Conservation (phyloP, 2,329 filamentous ascomycete genomes). For the Fusarium globosum region DNA sequence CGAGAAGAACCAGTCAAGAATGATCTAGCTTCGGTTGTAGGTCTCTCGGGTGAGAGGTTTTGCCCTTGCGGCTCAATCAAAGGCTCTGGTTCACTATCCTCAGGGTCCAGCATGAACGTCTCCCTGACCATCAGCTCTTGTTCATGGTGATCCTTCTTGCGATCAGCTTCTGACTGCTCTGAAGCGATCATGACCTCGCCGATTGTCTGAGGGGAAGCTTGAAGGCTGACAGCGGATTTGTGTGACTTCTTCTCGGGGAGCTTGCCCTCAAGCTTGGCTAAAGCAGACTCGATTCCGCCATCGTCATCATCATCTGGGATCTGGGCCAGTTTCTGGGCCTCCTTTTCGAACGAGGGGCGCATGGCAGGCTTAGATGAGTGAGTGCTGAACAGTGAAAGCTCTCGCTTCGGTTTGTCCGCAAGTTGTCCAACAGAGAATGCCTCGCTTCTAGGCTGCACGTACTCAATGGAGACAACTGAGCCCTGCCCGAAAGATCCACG, state of each 20-base stretch:
- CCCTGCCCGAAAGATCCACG: slow-evolving; percentile 37
- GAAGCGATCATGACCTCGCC: slow-evolving; percentile 39
- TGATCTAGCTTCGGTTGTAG: slow-evolving; percentile 55
- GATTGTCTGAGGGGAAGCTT: slow-evolving; percentile 17
- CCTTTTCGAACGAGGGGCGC: slow-evolving; percentile 85
- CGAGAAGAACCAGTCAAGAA: slow-evolving; percentile 72
- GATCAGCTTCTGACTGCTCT: slow-evolving; percentile 43
- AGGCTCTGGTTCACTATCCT: slow-evolving; percentile 38
- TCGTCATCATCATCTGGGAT: slow-evolving; percentile 87
- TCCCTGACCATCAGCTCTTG: slow-evolving; percentile 58
- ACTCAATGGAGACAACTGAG: slow-evolving; percentile 32
- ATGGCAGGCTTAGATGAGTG: slow-evolving; percentile 71
- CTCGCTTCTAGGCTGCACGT: slow-evolving; percentile 50
- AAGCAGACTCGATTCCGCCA: slow-evolving; percentile 90
- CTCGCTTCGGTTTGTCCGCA: slow-evolving; percentile 61
- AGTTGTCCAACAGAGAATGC: slow-evolving; percentile 70
- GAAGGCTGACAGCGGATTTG: slow-evolving; percentile 52
- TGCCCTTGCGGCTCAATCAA: slow-evolving; percentile 23
- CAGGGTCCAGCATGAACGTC: slow-evolving; percentile 46
- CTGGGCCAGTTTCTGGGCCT: slow-evolving; percentile 86
- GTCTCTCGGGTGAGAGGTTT: slow-evolving; percentile 42
- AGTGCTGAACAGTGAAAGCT: slow-evolving; percentile 68
- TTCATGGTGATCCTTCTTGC: slow-evolving; percentile 61
- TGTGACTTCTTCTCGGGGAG: slow-evolving; percentile 67
- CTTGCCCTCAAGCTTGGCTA: slow-evolving; percentile 91